Base-by-base conservation (phyloP, 2,329 filamentous ascomycete species). In the Apiospora malaysiana region DNA sequence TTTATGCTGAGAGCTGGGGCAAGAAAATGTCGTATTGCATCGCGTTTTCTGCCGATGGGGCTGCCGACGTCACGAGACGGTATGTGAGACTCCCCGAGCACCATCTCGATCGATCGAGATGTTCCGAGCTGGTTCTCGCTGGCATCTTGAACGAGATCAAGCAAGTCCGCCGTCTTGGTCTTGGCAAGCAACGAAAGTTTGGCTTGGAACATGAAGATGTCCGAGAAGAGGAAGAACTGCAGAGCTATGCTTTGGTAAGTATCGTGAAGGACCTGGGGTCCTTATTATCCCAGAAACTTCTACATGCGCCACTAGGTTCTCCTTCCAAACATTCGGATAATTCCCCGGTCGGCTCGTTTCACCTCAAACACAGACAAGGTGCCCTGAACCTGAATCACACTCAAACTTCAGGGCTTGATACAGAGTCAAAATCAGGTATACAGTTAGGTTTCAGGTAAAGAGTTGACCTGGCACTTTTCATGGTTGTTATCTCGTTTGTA, bases 11-110 rank as follows among this genome's bases (percentile, higher is more conserved):
- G 82, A 95, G 95, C 72, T 99, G 96, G 96, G 91, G 92, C 76
- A 96, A 96, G 86, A 97, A 96, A 85, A 93, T 98, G 85, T 95
- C 94, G 0, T 99, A 99, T 83, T 98, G 95, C 84, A 91, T 99
- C 72, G 96, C 95, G 68, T 99, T 99, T 80, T 97, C 94, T 16
- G 94, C 94, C 71, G 96, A 99, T 73, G 96, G 90, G 25, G 89
- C 89, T 18, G 90, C 89, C 45, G 89, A 92, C 77, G 89, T 71
- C 32, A 71, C 70, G 10, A 68, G 70, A n/a, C 70, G 67, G 16
- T 71, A 71, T n/a, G 70, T 69, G 27, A 25, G 47, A 27, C 23
- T 25, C 4, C 47, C 47, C 10, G 47, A 51, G 47, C 47, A 27
- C 23, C 47, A 27, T 8, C 10, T 10, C n/a, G 47, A 51, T 12